Base-by-base conservation (phyloP, 345 rosid genomes). In the Viola odorata region DNA sequence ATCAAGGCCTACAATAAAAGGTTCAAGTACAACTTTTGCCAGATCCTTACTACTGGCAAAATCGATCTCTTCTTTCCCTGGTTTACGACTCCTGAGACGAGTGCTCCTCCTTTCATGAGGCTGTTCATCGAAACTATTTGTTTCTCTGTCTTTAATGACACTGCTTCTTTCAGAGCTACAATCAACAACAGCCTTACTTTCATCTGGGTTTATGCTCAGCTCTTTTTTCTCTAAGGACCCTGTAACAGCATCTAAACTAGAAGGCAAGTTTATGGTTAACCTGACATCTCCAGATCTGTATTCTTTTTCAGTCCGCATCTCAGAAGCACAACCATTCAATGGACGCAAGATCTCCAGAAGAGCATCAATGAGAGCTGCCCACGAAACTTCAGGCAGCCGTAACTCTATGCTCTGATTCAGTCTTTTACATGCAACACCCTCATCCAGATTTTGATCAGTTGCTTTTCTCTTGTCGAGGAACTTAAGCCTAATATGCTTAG, bases 61-160 rank as follows among this genome's bases (percentile, higher is more conserved):
- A 71, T 82, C 97, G 62, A 70, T 53, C 66, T 85, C 96, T 73
- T 82, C 99, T 82, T 94, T 94, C 58, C 76, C 95, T 5, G 97
- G 95, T 80, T 88, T 94, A 77, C 91, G 99, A 77, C 85, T 87
- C 69, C 98, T 81, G 68, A 87, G 97, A 69, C 99, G 96, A 73
- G 87, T 85, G 77, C 99, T 94, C 58, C 97, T 82, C 70, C 99
- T 90, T 80, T 90, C 99, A 69, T 87, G 86, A 56, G 91, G 91
- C 23, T 90, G 99, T 55, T 88, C 99, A 66, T 83, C 90, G 61
- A 68, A 71, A 67, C 65, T 53, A 52, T 15, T 69, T 66, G 75
- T 44, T 61, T 84, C 88, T 70, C 78, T 85, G 69, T 85, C 89
- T 66, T 83, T 92, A 64, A 41, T 50, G 50, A 45, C 57, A 74